Percentiles rank a stretch among this genome's conserved stretches.
Evolutionary conservation across 2,329 filamentous ascomycete genomes (phyloP).

Genomic region (Trichoderma endophyticum): DNA sequence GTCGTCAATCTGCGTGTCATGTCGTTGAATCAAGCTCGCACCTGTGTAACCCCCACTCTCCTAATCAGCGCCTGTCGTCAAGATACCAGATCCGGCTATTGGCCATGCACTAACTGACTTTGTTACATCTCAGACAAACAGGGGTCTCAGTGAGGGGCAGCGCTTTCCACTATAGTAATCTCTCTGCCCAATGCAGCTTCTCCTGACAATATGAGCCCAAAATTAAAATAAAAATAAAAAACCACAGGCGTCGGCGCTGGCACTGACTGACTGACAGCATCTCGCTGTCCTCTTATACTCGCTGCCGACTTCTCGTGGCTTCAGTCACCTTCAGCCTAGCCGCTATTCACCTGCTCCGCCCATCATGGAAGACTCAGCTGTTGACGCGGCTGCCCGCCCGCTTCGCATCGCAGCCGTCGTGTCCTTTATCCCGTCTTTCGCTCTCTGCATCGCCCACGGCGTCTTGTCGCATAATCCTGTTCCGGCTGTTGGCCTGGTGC

Average conservation of each 20-base stretch:
- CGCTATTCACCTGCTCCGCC: not conserved
- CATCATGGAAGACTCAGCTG: conserved; percentile 1
- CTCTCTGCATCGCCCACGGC: conserved; percentile 39
- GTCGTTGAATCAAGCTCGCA: conserved; percentile 17
- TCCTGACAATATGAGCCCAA: not conserved
- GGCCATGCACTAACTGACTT: conserved; percentile 2
- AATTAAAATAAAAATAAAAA: not conserved
- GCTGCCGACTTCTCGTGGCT: not conserved
- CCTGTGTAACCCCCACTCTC: conserved; percentile 7
- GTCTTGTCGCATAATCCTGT: conserved; percentile 33
- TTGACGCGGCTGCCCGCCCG: conserved; percentile 22
- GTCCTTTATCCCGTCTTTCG: conserved; percentile 40
- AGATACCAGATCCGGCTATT: conserved; percentile 1
- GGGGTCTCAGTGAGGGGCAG: not conserved
- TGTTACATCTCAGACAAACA: not conserved
- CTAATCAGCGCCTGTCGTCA: conserved; percentile 9
- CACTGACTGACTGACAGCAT: not conserved
- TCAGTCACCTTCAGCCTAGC: not conserved
- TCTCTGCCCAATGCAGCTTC: not conserved
- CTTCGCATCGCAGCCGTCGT: conserved; percentile 36
- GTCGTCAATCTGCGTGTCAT: not conserved
- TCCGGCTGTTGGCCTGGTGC: conserved; percentile 40
- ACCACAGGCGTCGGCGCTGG: not conserved
- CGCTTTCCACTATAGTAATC: not conserved
- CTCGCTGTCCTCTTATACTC: not conserved